Percentiles rank a stretch among this genome's conserved stretches.
phyloP scores from a whole-genome alignment of 176 grass and related monocot species.

The Triticum timopheevii region DNA sequence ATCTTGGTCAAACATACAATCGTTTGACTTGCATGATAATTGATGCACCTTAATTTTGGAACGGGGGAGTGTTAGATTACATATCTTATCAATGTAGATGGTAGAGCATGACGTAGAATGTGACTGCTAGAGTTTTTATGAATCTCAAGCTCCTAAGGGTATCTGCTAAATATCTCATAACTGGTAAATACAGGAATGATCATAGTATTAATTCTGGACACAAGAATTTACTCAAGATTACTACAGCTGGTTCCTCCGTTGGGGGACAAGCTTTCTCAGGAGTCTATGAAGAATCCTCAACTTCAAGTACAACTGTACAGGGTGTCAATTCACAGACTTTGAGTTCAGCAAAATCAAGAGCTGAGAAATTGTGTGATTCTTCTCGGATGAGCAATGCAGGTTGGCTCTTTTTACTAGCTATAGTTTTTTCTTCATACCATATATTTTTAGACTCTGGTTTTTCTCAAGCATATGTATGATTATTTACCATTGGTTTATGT shows the following conservation, averaged over 20 bases:
- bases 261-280: constrained; percentile 30
- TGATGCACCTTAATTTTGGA: too few species aligned
- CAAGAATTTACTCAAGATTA: constrained; percentile 41
- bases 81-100: background rate
- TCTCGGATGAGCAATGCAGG: constrained; percentile 51
- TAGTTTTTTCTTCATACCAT: background rate
- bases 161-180: constrained; percentile 37
- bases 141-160: background rate
- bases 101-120: constrained; percentile 13
- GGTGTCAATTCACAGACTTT: constrained; percentile 20
- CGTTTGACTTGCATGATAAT: too few species aligned
- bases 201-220: constrained; percentile 28
- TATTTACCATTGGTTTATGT: constrained; percentile 9
- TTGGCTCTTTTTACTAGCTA: constrained; percentile 27
- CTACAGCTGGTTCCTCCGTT: constrained; percentile 7
- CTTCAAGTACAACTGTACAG: constrained; percentile 32
- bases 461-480: background rate
- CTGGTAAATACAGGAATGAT: constrained; percentile 43
- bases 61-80: background rate
- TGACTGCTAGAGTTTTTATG: background rate
- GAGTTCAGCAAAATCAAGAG: constrained; percentile 52
- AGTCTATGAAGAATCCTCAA: constrained; percentile 41
- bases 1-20: too few species aligned
- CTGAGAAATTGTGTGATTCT: constrained; percentile 27
- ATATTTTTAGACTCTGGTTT: background rate